Evolutionary conservation across 345 rosid genomes (phyloP), one percentile per base, ranked within the genome.

Genomic region (Syzygium aromaticum): DNA sequence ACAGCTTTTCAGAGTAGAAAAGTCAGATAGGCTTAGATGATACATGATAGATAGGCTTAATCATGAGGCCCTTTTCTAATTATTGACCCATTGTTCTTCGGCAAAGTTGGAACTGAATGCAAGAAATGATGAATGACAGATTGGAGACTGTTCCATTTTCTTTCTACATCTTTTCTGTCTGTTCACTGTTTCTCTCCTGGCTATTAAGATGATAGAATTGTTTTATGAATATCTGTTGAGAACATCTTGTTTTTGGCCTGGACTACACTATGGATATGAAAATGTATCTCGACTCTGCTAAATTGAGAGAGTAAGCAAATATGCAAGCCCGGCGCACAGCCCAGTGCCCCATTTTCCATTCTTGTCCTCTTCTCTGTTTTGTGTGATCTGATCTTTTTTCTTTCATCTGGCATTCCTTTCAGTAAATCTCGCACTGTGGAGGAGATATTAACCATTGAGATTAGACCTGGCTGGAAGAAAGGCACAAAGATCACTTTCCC

Each of bases 381-480:
- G 52, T 28, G 52, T 85, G 43, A 54, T 21, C 17, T 23, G 54
- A 78, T 86, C 40, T 27, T 84, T 87, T 85, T 77, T 53, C 51
- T 73, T 73, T 38, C 82, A 19, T 73, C 49, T 73, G 6, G 56
- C 78, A 22, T 85, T 52, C 88, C 54, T 86, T 93, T 94, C 94
- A 97, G 99, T 30, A 93, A 83, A 90, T 57, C 86, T 54, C 92
- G 90, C 87, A 87, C 89, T 11, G 86, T 94, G 67, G 98, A 96
- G 90, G 99, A 97, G 91, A 96, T 95, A 86, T 84, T 97, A 91
- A 93, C 95, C 27, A 95, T 97, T 84, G 99, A 97, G 85, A 90
- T 97, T 90, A 97, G 92, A 92, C 96, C 99, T 43, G 99, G 99
- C 80, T 97, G 99, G 99, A 96, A 97, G 94, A 96, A 92, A 92